Conservation (phyloP, 2,329 filamentous ascomycete genomes). For the Emericellopsis cladophorae region DNA sequence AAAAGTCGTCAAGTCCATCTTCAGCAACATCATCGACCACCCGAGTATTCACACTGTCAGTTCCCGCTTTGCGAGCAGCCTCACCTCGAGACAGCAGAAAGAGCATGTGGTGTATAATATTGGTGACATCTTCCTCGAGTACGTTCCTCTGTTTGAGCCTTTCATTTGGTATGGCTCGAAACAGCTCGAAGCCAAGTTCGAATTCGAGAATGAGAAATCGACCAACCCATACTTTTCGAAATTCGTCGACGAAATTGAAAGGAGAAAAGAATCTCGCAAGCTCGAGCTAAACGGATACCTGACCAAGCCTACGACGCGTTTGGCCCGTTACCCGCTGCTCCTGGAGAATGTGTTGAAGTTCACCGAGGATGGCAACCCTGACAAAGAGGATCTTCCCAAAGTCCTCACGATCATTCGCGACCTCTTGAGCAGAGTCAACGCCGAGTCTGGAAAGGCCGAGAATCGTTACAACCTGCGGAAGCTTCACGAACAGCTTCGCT, state of each 20-base stretch:
- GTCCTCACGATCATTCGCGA: conserved; percentile 79
- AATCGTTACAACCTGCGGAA: conserved; percentile 94
- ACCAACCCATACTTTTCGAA: conserved; percentile 74
- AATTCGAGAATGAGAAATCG: conserved; percentile 92
- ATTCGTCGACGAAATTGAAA: conserved; percentile 93
- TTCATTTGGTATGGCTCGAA: conserved; percentile 96
- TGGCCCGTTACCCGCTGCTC: conserved; percentile 86
- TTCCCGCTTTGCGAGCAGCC: conserved; percentile 71
- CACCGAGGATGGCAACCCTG: conserved; percentile 77
- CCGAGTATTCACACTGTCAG: conserved; percentile 80
- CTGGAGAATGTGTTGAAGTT: conserved; percentile 87
- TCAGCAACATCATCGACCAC: conserved; percentile 83
- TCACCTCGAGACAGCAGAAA: conserved; percentile 85
- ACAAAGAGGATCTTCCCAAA: conserved; percentile 85
- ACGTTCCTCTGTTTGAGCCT: conserved; percentile 81
- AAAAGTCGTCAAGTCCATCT: conserved; percentile 85
- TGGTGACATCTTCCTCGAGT: conserved; percentile 89
- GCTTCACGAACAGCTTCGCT: conserved; percentile 83
- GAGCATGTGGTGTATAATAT: conserved; percentile 78
- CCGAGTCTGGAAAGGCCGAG: conserved; percentile 92
- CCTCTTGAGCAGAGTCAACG: conserved; percentile 77
- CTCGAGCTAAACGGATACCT: conserved; percentile 94
- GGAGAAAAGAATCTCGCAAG: conserved; percentile 92
- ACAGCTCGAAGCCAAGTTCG: conserved; percentile 92
- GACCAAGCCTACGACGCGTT: conserved; percentile 90